Percentiles rank a stretch among this genome's conserved stretches.
phyloP scores from a whole-genome alignment of 345 rosid species.

The Euphorbia tirucalli region DNA sequence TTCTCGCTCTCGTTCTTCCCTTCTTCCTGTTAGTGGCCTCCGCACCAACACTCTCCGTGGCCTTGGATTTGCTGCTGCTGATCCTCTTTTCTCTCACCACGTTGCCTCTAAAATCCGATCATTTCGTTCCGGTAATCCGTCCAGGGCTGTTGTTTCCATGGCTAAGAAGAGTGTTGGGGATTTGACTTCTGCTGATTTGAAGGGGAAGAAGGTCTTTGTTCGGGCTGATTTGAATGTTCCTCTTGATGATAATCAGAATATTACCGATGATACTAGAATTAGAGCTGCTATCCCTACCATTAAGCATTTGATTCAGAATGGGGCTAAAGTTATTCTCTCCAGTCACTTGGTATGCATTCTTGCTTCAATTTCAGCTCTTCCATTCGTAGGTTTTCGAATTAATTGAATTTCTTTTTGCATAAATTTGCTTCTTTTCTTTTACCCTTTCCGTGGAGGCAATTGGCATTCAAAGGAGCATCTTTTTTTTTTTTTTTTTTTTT shows the following conservation, averaged over 20 bases:
- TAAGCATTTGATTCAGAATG: constrained; percentile 80
- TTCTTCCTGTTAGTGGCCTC: constrained; percentile 40
- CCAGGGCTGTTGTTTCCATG: constrained; percentile 56
- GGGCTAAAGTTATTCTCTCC: constrained; percentile 93
- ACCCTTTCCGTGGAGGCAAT: too few relatives aligned
- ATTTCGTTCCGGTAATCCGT: constrained; percentile 27
- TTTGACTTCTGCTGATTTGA: constrained; percentile 67
- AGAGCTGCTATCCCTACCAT: constrained; percentile 97
- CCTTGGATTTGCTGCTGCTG: constrained; percentile 60
- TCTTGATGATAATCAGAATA: constrained; percentile 81
- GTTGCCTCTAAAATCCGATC: constrained; percentile 48
- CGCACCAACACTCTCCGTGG: constrained; percentile 35
- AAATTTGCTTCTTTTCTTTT: too few relatives aligned
- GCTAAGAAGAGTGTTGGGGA: constrained; percentile 96
- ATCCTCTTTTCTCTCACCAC: constrained; percentile 44
- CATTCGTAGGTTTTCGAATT: neutral
- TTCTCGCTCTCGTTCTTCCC: constrained; percentile 38
- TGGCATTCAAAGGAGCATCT: neutral
- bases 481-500: too few relatives aligned
- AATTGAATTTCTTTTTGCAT: neutral
- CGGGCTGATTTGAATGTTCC: constrained; percentile 96
- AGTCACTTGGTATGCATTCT: constrained; percentile 70
- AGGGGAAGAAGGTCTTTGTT: constrained; percentile 93
- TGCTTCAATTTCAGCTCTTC: neutral
- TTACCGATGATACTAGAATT: constrained; percentile 92